phyloP scores from a whole-genome alignment of 192 early-diverging fungal species.

The Backusella tarrabulga region DNA sequence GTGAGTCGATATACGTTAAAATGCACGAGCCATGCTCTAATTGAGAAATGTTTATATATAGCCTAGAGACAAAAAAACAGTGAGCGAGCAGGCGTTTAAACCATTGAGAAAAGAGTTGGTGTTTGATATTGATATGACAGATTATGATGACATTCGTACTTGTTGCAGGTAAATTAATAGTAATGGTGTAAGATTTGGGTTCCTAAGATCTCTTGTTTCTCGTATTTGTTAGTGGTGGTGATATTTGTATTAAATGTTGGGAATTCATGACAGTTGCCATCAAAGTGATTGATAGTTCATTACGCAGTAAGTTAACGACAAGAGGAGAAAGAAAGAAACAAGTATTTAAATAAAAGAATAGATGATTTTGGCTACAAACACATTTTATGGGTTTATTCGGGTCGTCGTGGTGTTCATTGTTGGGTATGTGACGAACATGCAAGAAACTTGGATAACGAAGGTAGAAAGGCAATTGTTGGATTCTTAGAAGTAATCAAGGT shows the following conservation, averaged over 20 bases:
- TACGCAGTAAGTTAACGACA: constrained; percentile 49
- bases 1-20: constrained; percentile 30
- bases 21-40: background rate
- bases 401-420: constrained; percentile 97
- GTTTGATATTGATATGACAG: constrained; percentile 99
- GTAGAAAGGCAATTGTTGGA: constrained; percentile 78
- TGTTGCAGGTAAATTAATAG: constrained; percentile 69
- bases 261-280: constrained; percentile 91
- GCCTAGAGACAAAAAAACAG: constrained; percentile 83
- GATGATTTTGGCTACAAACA: constrained; percentile 97
- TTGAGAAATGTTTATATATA: constrained; percentile 17
- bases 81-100: constrained; percentile 67
- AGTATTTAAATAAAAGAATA: background rate
- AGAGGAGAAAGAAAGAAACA: background rate
- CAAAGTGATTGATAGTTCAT: constrained; percentile 76
- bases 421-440: constrained; percentile 95
- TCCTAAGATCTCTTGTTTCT: background rate
- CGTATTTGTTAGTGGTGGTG: constrained; percentile 57
- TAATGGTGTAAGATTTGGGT: background rate
- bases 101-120: constrained; percentile 89
- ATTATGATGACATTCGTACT: constrained; percentile 96
- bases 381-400: constrained; percentile 93
- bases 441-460: constrained; percentile 69
- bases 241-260: constrained; percentile 92
- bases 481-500: constrained; percentile 80